phyloP scores from a whole-genome alignment of 495 filamentous ascomycete species.

The Penicillium canescens region DNA sequence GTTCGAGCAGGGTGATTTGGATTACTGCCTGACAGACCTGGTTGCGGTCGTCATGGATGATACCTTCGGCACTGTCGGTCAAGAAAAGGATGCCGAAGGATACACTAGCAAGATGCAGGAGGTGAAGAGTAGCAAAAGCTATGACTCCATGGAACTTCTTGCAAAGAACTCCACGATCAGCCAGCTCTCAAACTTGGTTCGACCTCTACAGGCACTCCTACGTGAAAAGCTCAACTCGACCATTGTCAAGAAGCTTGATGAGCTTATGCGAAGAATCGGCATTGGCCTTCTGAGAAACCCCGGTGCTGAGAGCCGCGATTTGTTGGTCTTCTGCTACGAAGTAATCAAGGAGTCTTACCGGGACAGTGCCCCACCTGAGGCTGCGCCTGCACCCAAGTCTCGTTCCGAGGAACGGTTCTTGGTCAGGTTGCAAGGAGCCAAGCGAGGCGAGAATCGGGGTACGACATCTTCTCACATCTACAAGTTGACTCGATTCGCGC shows the following conservation, averaged over 20 bases:
- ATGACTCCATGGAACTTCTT: slow-evolving; percentile 93
- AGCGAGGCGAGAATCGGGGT: slow-evolving; percentile 60
- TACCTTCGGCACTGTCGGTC: slow-evolving; percentile 91
- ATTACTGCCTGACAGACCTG: slow-evolving; percentile 81
- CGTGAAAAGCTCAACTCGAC: slow-evolving; percentile 77
- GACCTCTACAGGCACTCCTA: slow-evolving; percentile 74
- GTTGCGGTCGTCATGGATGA: slow-evolving; percentile 92
- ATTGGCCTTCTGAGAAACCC: slow-evolving; percentile 80
- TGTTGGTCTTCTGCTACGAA: slow-evolving; percentile 91
- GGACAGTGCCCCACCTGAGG: slow-evolving; percentile 33
- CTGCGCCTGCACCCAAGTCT: slow-evolving; percentile 45
- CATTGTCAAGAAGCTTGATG: slow-evolving; percentile 85
- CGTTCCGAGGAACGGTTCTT: slow-evolving; percentile 70
- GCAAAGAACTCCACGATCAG: slow-evolving; percentile 74
- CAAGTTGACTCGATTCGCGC: slow-evolving; percentile 81
- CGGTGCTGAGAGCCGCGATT: slow-evolving; percentile 69
- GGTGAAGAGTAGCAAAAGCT: slow-evolving; percentile 95
- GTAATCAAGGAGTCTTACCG: slow-evolving; percentile 84
- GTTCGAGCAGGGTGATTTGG: slow-evolving; percentile 78
- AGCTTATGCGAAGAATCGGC: slow-evolving; percentile 79
- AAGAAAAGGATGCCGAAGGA: slow-evolving; percentile 96
- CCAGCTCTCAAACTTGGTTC: slow-evolving; percentile 71
- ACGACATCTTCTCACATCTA: slow-evolving; percentile 73
- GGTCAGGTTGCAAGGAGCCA: slow-evolving; percentile 70
- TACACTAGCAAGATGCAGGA: slow-evolving; percentile 97